Evolutionary conservation across 2,329 filamentous ascomycete genomes (phyloP).

Genomic region (Trichophyton schoenleinii): DNA sequence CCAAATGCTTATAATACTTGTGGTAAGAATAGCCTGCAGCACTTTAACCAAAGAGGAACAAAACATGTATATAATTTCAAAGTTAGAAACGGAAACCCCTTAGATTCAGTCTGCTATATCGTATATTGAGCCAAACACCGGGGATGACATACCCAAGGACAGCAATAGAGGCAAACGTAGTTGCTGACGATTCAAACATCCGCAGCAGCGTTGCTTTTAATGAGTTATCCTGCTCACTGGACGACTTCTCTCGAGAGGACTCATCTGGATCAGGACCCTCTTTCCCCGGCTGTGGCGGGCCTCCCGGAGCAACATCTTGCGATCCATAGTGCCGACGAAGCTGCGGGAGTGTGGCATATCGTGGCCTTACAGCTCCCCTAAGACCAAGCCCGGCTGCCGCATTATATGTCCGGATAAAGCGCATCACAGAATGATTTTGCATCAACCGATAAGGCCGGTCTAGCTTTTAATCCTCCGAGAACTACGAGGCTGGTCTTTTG

Average conservation of each 20-base stretch:
- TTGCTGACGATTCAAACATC: constrained; percentile 62
- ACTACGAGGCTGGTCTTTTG: not conserved
- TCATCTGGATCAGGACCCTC: constrained; percentile 19
- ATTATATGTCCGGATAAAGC: constrained; percentile 6
- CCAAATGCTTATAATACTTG: constrained; percentile 74
- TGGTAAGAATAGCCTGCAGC: constrained; percentile 66
- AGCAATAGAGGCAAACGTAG: constrained; percentile 61
- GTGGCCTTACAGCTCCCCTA: constrained; percentile 6
- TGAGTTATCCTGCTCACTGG: constrained; percentile 18
- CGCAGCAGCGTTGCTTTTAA: constrained; percentile 38
- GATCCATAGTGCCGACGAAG: constrained; percentile 10
- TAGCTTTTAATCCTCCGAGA: not conserved
- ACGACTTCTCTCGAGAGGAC: constrained; percentile 16
- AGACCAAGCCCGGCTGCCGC: constrained; percentile 3
- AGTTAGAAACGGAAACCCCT: constrained; percentile 9
- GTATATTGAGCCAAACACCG: constrained; percentile 35
- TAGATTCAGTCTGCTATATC: not conserved
- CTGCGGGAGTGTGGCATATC: constrained; percentile 4
- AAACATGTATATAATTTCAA: not conserved
- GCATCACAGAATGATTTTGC: constrained; percentile 4
- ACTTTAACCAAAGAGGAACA: constrained; percentile 14
- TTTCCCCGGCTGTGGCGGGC: constrained; percentile 10
- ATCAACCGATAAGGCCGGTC: not conserved
- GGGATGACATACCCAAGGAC: constrained; percentile 45
- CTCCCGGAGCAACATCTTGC: constrained; percentile 10